Conservation (phyloP, 306 rosid species). For the Ormosia semicastrata region DNA sequence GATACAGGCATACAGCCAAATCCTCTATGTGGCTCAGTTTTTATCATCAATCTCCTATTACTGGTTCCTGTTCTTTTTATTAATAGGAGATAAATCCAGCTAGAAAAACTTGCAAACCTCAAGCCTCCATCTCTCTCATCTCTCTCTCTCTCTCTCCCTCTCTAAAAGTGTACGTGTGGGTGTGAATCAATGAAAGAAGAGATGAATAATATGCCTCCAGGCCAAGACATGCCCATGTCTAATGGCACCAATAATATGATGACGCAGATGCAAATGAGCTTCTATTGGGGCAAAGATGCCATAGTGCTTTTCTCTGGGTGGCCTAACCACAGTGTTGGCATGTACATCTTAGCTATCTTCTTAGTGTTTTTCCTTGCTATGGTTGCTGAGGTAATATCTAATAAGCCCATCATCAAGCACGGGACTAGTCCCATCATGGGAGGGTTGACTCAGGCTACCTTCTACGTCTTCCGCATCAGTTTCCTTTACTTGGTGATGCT, state of each 20-base stretch:
- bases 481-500: conserved; percentile 63
- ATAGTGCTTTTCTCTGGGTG: conserved; percentile 54
- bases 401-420: conserved; percentile 8
- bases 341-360: conserved; percentile 53
- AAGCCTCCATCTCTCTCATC: background rate
- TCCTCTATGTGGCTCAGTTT: background rate
- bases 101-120: background rate
- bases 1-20: background rate
- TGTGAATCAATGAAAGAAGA: background rate
- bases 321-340: conserved; percentile 49
- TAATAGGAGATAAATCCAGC: background rate
- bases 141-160: too few relatives aligned
- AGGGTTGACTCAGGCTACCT: conserved; percentile 31
- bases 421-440: conserved; percentile 23
- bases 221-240: conserved; percentile 4
- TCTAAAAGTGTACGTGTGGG: too few relatives aligned
- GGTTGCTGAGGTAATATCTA: conserved; percentile 36
- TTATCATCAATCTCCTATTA: background rate
- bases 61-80: background rate
- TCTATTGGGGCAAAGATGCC: conserved; percentile 71
- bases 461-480: conserved; percentile 38
- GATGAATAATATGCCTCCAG: conserved; percentile 3
- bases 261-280: conserved; percentile 47
- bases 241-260: background rate
- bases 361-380: conserved; percentile 52